These are phyloP conservation scores for Pichia sp. DNA, from an alignment of 1,139 yeast species.

Conservation along the genomic window DNA sequence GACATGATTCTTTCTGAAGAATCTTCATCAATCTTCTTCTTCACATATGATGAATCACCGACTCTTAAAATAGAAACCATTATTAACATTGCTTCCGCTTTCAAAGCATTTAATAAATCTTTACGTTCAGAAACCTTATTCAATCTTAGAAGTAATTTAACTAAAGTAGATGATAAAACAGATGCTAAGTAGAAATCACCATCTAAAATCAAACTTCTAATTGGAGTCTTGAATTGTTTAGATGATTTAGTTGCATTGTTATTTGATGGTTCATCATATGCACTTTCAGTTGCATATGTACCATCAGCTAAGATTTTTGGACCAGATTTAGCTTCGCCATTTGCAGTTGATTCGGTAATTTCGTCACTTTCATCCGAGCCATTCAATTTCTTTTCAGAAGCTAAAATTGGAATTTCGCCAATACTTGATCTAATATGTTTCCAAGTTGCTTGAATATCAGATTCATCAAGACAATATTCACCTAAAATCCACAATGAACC, in stretches of 20 bases:
- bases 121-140: slow-evolving; percentile 50
- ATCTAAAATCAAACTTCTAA: slow-evolving; percentile 72
- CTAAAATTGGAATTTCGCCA: slow-evolving; percentile 88
- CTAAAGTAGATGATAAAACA: slow-evolving; percentile 80
- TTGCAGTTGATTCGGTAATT: slow-evolving; percentile 28
- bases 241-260: slow-evolving; percentile 32
- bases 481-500: slow-evolving; percentile 96
- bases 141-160: slow-evolving; percentile 80
- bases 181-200: slow-evolving; percentile 93
- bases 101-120: slow-evolving; percentile 68
- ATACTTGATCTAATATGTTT: slow-evolving; percentile 72
- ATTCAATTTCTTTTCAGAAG: slow-evolving; percentile 53
- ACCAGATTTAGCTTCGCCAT: slow-evolving; percentile 40
- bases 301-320: slow-evolving; percentile 96
- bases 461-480: slow-evolving; percentile 73
- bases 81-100: slow-evolving; percentile 90
- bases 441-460: slow-evolving; percentile 82
- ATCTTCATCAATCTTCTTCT: slow-evolving; percentile 87
- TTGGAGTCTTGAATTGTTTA: slow-evolving; percentile 49
- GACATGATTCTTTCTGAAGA: slow-evolving; percentile 86
- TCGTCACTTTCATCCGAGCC: slow-evolving; percentile 32
- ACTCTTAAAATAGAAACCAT: slow-evolving; percentile 88
- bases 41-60: slow-evolving; percentile 74
- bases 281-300: slow-evolving; percentile 95
- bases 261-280: slow-evolving; percentile 40